phyloP scores from a whole-genome alignment of 2,329 filamentous ascomycete species.

The Fusarium nurragi region DNA sequence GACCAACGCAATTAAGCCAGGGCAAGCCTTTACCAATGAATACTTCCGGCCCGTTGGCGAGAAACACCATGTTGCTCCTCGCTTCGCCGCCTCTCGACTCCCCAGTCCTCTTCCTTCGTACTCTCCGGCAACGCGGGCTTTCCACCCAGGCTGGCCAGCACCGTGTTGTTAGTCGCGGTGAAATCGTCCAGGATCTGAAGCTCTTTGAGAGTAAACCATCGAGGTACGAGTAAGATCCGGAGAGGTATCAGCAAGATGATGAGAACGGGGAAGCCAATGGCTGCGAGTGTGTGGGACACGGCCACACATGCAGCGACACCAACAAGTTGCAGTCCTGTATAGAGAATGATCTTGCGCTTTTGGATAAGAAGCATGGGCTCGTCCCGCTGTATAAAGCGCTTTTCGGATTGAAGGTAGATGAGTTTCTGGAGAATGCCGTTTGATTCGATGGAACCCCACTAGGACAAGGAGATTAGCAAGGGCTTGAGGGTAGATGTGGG shows the following conservation, averaged over 20 bases:
- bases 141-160: neutral
- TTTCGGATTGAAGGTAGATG: slow-evolving; percentile 1
- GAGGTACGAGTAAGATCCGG: neutral
- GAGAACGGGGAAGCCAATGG: neutral
- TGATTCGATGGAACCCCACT: slow-evolving; percentile 9
- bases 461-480: neutral
- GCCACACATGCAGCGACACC: neutral
- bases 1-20: too few relatives aligned
- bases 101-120: neutral
- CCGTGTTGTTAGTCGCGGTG: neutral
- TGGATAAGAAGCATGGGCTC: neutral
- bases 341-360: neutral
- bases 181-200: neutral
- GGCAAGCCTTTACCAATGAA: neutral
- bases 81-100: neutral
- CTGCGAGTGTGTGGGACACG: neutral
- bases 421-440: slow-evolving; percentile 2
- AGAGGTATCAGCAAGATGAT: neutral
- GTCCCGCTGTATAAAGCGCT: neutral
- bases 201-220: neutral
- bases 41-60: neutral
- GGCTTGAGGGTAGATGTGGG: fast-evolving
- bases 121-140: neutral
- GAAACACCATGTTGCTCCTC: neutral
- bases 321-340: neutral